Conservation (phyloP, 495 filamentous ascomycete species). For the Acidomyces sp. region DNA sequence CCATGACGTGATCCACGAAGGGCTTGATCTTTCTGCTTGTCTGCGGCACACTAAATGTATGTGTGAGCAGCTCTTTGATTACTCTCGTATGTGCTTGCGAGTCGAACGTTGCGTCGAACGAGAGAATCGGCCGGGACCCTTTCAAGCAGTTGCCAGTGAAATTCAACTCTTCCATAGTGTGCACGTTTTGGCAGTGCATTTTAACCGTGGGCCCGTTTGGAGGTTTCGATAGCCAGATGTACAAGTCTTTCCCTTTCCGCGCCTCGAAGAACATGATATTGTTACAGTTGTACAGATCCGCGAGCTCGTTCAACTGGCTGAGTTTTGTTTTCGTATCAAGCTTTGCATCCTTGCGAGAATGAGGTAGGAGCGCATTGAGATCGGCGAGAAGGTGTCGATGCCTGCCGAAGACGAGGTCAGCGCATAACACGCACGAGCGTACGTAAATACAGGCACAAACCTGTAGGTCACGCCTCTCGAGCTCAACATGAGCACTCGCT, state of each 20-base stretch:
- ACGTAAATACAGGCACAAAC: no score
- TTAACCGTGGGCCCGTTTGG: constrained; percentile 94
- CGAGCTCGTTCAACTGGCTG: constrained; percentile 85
- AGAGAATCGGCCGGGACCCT: constrained; percentile 85
- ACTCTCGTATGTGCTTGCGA: constrained; percentile 59
- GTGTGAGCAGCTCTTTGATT: constrained; percentile 76
- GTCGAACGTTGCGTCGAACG: constrained; percentile 79
- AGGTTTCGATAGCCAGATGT: constrained; percentile 84
- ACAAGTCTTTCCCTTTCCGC: constrained; percentile 84
- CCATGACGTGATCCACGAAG: constrained; percentile 89
- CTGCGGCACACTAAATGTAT: constrained; percentile 89
- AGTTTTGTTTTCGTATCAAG: constrained; percentile 81
- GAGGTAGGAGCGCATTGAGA: constrained; percentile 75
- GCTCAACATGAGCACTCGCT: constrained; percentile 77
- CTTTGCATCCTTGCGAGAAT: constrained; percentile 88
- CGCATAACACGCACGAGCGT: constrained; percentile 20
- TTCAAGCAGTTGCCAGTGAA: constrained; percentile 96
- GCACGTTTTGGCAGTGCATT: constrained; percentile 59
- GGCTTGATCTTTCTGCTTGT: constrained; percentile 80
- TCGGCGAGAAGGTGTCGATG: constrained; percentile 91
- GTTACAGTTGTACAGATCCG: constrained; percentile 97
- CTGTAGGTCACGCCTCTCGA: constrained; percentile 82
- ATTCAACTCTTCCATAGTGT: constrained; percentile 91
- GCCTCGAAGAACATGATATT: constrained; percentile 96
- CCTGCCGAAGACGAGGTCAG: constrained; percentile 9